These are phyloP conservation scores for Russula emetica DNA, from an alignment of 768 basidiomycete species.

Conservation along the genomic window DNA sequence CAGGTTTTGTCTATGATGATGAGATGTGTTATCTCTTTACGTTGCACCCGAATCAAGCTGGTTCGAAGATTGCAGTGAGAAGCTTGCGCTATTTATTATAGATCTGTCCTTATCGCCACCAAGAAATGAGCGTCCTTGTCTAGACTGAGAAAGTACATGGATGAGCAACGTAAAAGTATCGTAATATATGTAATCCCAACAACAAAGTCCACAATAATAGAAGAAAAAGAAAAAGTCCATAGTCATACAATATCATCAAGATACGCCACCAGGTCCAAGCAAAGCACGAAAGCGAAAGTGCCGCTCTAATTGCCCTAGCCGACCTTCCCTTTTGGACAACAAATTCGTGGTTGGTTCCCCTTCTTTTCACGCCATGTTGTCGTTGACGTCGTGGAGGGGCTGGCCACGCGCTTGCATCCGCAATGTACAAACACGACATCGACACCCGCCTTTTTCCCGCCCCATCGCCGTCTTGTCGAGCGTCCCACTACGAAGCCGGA, in stretches of 20 bases:
- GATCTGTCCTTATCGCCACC: background rate
- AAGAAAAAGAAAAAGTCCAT: background rate
- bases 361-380: background rate
- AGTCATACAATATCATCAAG: background rate
- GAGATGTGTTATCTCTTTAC: background rate
- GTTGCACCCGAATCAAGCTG: background rate
- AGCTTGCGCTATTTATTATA: background rate
- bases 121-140: background rate
- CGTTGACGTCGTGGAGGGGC: conserved; percentile 9
- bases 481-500: background rate
- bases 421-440: conserved; percentile 23
- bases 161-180: background rate
- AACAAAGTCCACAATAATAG: background rate
- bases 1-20: background rate
- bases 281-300: background rate
- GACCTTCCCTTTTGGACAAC: too few relatives aligned
- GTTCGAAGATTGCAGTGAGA: background rate
- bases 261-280: background rate
- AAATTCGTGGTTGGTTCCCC: background rate
- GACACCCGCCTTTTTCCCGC: conserved; percentile 7
- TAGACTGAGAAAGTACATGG: background rate
- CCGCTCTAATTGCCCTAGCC: background rate
- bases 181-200: background rate
- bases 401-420: conserved; percentile 17
- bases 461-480: background rate